These are phyloP conservation scores for Fraxinus sp. DNA, from an alignment of 305 asterid species.

Conservation along the genomic window DNA sequence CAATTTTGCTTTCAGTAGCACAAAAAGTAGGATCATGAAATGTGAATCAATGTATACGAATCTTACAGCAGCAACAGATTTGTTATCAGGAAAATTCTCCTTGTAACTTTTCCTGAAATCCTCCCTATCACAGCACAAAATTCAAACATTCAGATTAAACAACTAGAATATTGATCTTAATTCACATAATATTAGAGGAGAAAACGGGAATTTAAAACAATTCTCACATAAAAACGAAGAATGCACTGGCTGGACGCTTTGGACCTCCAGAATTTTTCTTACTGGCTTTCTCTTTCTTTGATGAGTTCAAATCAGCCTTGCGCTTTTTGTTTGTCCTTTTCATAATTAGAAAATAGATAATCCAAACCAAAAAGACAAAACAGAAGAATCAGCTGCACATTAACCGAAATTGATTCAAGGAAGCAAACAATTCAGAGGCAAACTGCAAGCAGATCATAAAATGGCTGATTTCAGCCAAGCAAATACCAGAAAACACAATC, in stretches of 20 bases:
- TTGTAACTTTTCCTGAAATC: slow-evolving; percentile 30
- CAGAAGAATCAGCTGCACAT: background rate
- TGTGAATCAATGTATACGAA: background rate
- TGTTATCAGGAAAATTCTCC: slow-evolving; percentile 34
- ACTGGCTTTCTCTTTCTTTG: slow-evolving; percentile 22
- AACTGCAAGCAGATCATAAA: background rate
- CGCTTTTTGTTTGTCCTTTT: slow-evolving; percentile 20
- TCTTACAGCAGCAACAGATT: slow-evolving; percentile 25
- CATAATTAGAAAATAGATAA: background rate
- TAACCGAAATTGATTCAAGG: background rate
- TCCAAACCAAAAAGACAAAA: background rate
- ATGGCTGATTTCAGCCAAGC: background rate
- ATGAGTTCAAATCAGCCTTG: slow-evolving; percentile 13
- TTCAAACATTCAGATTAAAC: background rate
- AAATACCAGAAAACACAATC: background rate
- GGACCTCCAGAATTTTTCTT: slow-evolving; percentile 29
- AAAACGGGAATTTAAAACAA: background rate
- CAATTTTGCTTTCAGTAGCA: background rate
- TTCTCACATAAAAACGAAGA: slow-evolving; percentile 26
- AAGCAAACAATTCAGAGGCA: background rate
- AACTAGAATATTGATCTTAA: background rate
- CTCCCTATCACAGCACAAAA: slow-evolving; percentile 11
- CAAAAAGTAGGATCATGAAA: background rate
- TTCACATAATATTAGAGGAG: background rate
- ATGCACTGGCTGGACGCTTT: slow-evolving; percentile 31